A percentile compares a stretch with the other conserved stretches of the same genome.
Evolutionary conservation across 345 rosid species (phyloP).

Genomic region (Kandelia obovata): DNA sequence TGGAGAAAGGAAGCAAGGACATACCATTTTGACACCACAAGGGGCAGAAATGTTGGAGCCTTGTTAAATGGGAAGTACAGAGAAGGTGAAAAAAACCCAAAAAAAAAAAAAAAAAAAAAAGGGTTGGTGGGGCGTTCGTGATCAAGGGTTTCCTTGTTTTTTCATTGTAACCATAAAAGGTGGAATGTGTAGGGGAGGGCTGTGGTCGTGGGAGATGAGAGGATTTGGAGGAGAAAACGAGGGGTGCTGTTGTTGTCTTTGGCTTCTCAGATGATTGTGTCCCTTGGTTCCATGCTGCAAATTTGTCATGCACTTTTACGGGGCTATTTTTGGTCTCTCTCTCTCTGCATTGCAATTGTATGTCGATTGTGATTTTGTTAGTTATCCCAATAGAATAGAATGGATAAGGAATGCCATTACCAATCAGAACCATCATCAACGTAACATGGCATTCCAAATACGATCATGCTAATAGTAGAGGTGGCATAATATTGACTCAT

Average conservation of each 20-base stretch:
- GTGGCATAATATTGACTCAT: no score
- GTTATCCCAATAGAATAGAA: no score
- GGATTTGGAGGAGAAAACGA: conserved; percentile 20
- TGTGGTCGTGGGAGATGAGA: neutral
- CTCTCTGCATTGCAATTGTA: no score
- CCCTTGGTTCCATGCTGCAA: conserved; percentile 5
- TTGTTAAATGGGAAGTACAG: conserved; percentile 6
- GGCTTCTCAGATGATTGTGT: conserved; percentile 4
- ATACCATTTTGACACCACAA: conserved; percentile 39
- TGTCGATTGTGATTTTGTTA: no score
- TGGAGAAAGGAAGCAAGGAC: neutral
- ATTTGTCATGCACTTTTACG: no score
- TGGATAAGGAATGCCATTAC: no score
- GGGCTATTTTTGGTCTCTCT: no score
- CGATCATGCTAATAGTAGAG: no score
- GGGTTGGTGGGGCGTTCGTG: no score
- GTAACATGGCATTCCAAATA: no score
- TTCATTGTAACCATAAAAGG: conserved; percentile 21
- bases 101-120: conserved; percentile 22
- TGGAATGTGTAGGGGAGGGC: neutral
- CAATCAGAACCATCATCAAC: no score
- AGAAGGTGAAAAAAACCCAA: neutral
- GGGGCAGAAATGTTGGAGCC: neutral
- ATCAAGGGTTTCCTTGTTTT: conserved; percentile 10
- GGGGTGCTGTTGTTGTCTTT: conserved; percentile 8